Evolutionary conservation across 208 protist genomes (phyloP).

Genomic region (Leishmania braziliensis): DNA sequence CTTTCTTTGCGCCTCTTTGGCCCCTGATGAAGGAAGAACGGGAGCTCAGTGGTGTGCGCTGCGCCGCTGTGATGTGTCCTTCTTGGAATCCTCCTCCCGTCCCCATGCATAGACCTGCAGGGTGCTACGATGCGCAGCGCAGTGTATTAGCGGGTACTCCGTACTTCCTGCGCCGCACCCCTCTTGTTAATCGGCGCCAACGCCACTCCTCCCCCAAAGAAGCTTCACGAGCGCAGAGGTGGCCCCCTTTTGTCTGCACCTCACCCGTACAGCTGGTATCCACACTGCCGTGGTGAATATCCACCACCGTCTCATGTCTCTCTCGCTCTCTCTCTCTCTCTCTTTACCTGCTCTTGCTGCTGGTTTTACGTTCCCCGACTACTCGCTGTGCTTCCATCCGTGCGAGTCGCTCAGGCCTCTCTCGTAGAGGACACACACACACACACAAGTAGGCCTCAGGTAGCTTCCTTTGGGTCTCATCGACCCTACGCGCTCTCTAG

Average conservation of each 20-base stretch:
- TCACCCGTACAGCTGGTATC: neutral
- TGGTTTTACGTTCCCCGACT: neutral
- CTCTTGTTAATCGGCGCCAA: neutral
- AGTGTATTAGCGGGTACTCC: neutral
- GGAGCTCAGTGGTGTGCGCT: neutral
- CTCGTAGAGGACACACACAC: neutral
- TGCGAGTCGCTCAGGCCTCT: neutral
- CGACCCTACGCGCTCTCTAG: neutral
- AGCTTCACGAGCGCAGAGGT: neutral
- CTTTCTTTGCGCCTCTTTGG: neutral
- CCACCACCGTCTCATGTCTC: neutral
- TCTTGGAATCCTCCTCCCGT: neutral
- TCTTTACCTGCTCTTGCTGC: neutral
- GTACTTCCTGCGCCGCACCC: neutral
- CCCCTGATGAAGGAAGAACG: neutral
- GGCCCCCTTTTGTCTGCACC: neutral
- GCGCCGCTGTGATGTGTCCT: neutral
- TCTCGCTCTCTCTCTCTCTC: neutral
- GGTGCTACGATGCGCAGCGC: neutral
- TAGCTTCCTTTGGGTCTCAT: neutral
- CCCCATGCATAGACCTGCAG: neutral
- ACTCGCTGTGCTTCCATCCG: neutral
- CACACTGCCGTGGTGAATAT: neutral
- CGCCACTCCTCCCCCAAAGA: neutral
- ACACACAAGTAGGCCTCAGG: neutral